phyloP scores from a whole-genome alignment of 805 yeast species.

The Tetrapisispora nanseiensis region DNA sequence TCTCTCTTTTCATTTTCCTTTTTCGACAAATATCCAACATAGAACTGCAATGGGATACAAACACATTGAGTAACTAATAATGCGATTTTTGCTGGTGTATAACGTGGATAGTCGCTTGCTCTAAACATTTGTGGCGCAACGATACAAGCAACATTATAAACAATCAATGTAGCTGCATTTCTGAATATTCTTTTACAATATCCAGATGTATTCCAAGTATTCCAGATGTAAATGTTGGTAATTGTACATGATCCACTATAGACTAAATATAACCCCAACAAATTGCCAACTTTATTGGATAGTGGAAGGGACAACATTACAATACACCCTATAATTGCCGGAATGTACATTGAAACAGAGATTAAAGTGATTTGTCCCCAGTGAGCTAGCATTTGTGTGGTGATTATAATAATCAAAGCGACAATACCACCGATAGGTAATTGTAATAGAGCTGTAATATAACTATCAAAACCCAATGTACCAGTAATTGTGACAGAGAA shows the following conservation, averaged over 20 bases:
- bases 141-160: constrained; percentile 49
- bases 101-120: constrained; percentile 40
- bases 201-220: constrained; percentile 52
- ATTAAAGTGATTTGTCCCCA: constrained; percentile 31
- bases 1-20: constrained; percentile 46
- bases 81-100: constrained; percentile 48
- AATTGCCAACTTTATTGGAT: constrained; percentile 35
- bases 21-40: constrained; percentile 35
- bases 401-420: constrained; percentile 33
- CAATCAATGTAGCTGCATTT: constrained; percentile 46
- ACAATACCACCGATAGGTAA: constrained; percentile 49
- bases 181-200: constrained; percentile 47
- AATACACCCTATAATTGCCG: constrained; percentile 42
- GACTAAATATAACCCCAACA: constrained; percentile 40
- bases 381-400: constrained; percentile 31
- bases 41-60: constrained; percentile 35
- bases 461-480: constrained; percentile 39
- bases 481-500: constrained; percentile 44
- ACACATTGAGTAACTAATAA: constrained; percentile 42
- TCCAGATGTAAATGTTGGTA: constrained; percentile 52
- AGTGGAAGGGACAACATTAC: constrained; percentile 33
- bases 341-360: constrained; percentile 32
- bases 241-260: constrained; percentile 50
- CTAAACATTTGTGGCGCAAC: constrained; percentile 58
- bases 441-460: constrained; percentile 41